Percentiles rank a stretch among this genome's conserved stretches.
Conservation (phyloP, 78 protist species). For the Dictyostelium brefeldianum region DNA sequence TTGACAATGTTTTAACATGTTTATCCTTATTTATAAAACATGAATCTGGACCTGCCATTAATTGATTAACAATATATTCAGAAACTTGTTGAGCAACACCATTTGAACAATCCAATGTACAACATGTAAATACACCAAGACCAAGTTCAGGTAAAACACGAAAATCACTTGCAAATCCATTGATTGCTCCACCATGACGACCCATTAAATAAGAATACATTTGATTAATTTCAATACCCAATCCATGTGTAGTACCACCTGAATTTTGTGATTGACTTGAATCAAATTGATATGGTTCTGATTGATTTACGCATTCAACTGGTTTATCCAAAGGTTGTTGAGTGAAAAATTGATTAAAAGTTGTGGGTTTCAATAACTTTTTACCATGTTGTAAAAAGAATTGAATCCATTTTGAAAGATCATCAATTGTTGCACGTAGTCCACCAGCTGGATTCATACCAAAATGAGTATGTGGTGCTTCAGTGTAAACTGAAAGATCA, state of each 20-base stretch:
- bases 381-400: constrained; percentile 44
- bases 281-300: neutral
- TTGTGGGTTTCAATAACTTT: neutral
- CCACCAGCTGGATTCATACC: constrained; percentile 77
- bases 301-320: neutral
- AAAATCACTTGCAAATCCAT: constrained; percentile 78
- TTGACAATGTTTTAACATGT: neutral
- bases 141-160: constrained; percentile 47
- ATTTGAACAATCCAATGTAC: constrained; percentile 49
- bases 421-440: constrained; percentile 15
- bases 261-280: neutral
- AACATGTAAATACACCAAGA: neutral
- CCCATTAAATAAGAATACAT: neutral
- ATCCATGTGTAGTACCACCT: neutral
- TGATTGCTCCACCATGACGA: constrained; percentile 69
- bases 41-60: neutral
- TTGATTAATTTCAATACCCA: constrained; percentile 38
- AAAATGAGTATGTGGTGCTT: constrained; percentile 54
- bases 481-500: constrained; percentile 31
- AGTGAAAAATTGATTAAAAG: constrained; percentile 32
- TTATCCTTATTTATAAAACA: neutral
- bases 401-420: constrained; percentile 26
- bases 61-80: neutral
- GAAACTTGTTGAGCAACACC: neutral
- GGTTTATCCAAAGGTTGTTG: constrained; percentile 42